Conservation (phyloP, 192 early-diverging fungal species). For the Geranomyces michiganensis region DNA sequence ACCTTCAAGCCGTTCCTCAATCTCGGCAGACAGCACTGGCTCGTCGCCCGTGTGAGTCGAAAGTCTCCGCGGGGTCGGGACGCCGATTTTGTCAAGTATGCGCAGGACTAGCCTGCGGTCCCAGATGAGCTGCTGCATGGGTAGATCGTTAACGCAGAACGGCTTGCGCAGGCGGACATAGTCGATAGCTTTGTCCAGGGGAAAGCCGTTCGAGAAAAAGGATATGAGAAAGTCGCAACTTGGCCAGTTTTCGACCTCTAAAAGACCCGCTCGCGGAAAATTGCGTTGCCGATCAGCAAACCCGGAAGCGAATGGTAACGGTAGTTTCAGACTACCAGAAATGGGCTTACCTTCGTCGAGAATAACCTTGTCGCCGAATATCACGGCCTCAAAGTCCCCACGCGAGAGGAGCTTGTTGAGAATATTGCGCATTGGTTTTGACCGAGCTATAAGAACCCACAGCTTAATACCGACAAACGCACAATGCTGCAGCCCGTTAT, state of each 20-base stretch:
- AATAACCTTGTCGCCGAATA: constrained; percentile 97
- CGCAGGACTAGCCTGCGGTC: constrained; percentile 87
- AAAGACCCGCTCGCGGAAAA: too few relatives aligned
- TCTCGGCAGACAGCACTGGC: constrained; percentile 42
- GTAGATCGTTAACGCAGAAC: constrained; percentile 90
- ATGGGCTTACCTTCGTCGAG: constrained; percentile 77
- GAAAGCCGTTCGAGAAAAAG: constrained; percentile 94
- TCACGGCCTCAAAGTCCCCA: constrained; percentile 79
- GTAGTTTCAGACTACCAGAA: neutral
- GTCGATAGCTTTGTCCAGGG: constrained; percentile 87
- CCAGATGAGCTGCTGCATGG: constrained; percentile 83
- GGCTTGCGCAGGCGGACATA: constrained; percentile 84
- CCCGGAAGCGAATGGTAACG: too few relatives aligned
- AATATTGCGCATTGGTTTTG: constrained; percentile 96
- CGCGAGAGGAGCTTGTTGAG: constrained; percentile 55
- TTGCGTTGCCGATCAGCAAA: too few relatives aligned
- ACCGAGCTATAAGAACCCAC: constrained; percentile 62
- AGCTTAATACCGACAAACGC: neutral
- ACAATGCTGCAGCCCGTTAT: too few relatives aligned
- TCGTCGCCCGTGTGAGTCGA: constrained; percentile 47
- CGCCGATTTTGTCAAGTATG: constrained; percentile 76
- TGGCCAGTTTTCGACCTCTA: constrained; percentile 87
- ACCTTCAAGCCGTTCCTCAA: constrained; percentile 58
- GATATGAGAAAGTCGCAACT: constrained; percentile 94
- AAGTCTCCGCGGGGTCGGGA: constrained; percentile 80